Conservation (phyloP, 2,329 filamentous ascomycete genomes). For the Alternaria rosae region DNA sequence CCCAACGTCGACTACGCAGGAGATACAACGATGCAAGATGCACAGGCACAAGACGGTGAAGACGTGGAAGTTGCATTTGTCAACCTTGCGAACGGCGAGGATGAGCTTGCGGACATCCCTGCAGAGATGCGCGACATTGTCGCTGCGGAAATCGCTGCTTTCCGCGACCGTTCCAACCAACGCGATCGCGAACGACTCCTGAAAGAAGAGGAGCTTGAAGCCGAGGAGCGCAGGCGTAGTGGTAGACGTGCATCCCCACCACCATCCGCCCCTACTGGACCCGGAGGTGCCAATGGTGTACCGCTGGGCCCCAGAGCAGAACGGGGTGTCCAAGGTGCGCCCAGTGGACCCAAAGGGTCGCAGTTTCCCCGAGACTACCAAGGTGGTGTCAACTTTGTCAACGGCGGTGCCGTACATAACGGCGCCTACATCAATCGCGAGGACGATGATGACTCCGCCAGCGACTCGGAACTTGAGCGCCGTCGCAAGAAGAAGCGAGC, state of each 20-base stretch:
- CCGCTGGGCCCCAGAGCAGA: conserved; percentile 74
- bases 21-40: conserved; percentile 74
- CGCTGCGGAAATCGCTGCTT: conserved; percentile 90
- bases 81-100: conserved; percentile 75
- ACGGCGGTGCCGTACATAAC: conserved; percentile 73
- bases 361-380: conserved; percentile 76
- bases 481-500: conserved; percentile 74
- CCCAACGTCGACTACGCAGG: conserved; percentile 65
- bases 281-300: conserved; percentile 73
- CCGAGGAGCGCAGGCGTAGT: conserved; percentile 79
- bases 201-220: conserved; percentile 91
- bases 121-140: conserved; percentile 96
- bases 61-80: conserved; percentile 89
- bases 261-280: conserved; percentile 65
- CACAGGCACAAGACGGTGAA: conserved; percentile 59
- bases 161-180: conserved; percentile 88
- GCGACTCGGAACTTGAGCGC: conserved; percentile 83
- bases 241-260: conserved; percentile 71
- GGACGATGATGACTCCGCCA: conserved; percentile 86
- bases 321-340: conserved; percentile 74
- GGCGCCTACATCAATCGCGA: conserved; percentile 66
- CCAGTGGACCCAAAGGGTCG: conserved; percentile 72
- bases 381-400: conserved; percentile 82
- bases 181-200: conserved; percentile 87
- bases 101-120: conserved; percentile 94